Conservation (phyloP, 768 basidiomycete species). For the Tricholoma sp. region DNA sequence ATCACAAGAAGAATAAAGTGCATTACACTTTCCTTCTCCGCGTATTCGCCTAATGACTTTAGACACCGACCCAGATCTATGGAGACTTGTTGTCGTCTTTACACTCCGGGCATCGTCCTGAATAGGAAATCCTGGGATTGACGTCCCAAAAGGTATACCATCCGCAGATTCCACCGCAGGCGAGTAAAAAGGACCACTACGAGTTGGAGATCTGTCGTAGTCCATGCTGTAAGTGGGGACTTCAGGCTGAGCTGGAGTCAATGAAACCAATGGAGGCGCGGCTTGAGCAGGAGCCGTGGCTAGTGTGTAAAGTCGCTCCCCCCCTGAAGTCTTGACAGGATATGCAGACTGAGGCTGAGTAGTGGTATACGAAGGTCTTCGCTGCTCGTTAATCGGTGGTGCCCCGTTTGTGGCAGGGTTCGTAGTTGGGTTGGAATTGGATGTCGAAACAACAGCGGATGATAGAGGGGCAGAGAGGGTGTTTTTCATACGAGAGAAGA, state of each 20-base stretch:
- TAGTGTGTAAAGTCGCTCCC: constrained; percentile 59
- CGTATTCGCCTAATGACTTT: constrained; percentile 88
- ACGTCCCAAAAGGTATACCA: constrained; percentile 56
- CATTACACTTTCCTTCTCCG: constrained; percentile 65
- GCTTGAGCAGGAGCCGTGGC: constrained; percentile 47
- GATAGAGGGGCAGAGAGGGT: constrained; percentile 66
- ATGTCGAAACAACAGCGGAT: constrained; percentile 40
- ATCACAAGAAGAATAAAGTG: neutral
- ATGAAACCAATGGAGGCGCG: constrained; percentile 80
- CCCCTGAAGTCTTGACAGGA: constrained; percentile 38
- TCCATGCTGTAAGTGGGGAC: constrained; percentile 65
- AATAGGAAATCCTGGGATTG: constrained; percentile 91
- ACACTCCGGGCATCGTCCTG: constrained; percentile 88
- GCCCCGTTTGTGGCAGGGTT: constrained; percentile 21
- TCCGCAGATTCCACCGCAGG: constrained; percentile 54
- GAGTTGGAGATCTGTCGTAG: constrained; percentile 54
- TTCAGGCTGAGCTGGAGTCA: constrained; percentile 83
- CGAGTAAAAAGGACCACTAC: constrained; percentile 42
- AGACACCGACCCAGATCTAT: constrained; percentile 79
- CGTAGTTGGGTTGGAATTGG: constrained; percentile 26
- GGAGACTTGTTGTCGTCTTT: constrained; percentile 65
- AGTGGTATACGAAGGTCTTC: constrained; percentile 51
- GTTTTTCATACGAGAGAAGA: constrained; percentile 79
- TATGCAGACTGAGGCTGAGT: constrained; percentile 43
- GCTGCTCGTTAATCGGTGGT: constrained; percentile 36